These are phyloP conservation scores for Colletotrichum sp. DNA, from an alignment of 2,329 filamentous ascomycete species.

Conservation along the genomic window DNA sequence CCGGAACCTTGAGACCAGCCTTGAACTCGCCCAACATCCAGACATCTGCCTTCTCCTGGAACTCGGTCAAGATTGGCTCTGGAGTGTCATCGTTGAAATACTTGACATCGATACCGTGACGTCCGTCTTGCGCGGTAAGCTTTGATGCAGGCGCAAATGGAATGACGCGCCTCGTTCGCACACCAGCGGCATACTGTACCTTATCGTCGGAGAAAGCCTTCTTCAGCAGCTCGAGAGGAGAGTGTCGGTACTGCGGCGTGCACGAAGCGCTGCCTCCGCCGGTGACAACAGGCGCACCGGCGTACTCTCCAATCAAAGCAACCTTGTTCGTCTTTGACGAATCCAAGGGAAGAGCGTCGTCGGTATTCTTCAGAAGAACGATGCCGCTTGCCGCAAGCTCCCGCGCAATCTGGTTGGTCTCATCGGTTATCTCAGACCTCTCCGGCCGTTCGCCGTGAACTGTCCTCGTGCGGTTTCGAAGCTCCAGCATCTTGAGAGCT, in stretches of 20 bases:
- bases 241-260: conserved; percentile 16
- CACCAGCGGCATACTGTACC: neutral
- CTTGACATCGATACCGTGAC: conserved; percentile 14
- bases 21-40: conserved; percentile 26
- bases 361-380: conserved; percentile 23
- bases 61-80: conserved; percentile 11
- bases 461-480: conserved; percentile 4
- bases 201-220: neutral
- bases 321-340: neutral
- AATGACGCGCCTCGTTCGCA: conserved; percentile 17
- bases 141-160: conserved; percentile 3
- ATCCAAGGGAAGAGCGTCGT: neutral
- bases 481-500: conserved; percentile 20
- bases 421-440: conserved; percentile 10
- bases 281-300: neutral
- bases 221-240: conserved; percentile 9
- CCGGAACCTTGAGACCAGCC: conserved; percentile 13
- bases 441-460: conserved; percentile 10
- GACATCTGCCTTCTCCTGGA: conserved; percentile 20
- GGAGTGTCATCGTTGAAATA: conserved; percentile 21
- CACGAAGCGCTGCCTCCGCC: conserved; percentile 18
- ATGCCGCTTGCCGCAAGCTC: conserved; percentile 22
- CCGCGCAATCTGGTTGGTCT: conserved; percentile 19
- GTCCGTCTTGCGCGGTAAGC: conserved; percentile 11
- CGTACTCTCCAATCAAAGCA: conserved; percentile 11